Conservation (phyloP, 1,284 basidiomycete genomes). For the Porodaedalea pini region DNA sequence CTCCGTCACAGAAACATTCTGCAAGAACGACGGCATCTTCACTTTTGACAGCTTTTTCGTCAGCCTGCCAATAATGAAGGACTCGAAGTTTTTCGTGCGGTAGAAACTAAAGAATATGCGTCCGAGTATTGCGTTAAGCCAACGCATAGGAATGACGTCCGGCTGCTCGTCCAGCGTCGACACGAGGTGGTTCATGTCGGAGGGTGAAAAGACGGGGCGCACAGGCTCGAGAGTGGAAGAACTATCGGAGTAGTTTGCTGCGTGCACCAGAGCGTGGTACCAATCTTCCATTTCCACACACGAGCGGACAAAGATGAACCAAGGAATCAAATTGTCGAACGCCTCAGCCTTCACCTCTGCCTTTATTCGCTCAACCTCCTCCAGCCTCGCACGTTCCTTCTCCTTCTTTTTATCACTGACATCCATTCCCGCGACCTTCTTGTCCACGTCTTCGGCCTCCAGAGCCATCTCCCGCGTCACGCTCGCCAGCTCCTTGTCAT, state of each 20-base stretch:
- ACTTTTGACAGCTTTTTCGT: constrained; percentile 94
- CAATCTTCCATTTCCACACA: constrained; percentile 93
- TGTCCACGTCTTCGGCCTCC: constrained; percentile 37
- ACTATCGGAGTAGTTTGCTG: constrained; percentile 56
- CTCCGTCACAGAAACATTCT: constrained; percentile 82
- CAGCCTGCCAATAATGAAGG: constrained; percentile 81
- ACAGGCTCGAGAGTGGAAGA: constrained; percentile 55
- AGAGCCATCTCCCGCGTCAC: constrained; percentile 53
- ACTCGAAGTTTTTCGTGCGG: constrained; percentile 76
- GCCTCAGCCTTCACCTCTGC: constrained; percentile 50
- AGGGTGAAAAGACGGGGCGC: constrained; percentile 62
- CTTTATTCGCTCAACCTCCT: constrained; percentile 43
- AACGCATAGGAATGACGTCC: constrained; percentile 93
- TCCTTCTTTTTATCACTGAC: constrained; percentile 38
- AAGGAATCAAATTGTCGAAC: constrained; percentile 55
- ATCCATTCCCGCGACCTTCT: constrained; percentile 36
- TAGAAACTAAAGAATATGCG: constrained; percentile 92
- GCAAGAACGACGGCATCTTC: constrained; percentile 82
- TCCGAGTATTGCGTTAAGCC: constrained; percentile 93
- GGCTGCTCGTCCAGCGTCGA: constrained; percentile 86
- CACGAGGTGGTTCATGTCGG: constrained; percentile 84
- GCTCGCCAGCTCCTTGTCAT: constrained; percentile 41
- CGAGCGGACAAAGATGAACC: constrained; percentile 86
- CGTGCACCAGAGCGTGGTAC: constrained; percentile 87
- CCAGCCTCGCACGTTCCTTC: constrained; percentile 41